A percentile compares a stretch with the other conserved stretches of the same genome.
Evolutionary conservation across 139 green algal species (phyloP).

Genomic region (Tetraselmis chui): DNA sequence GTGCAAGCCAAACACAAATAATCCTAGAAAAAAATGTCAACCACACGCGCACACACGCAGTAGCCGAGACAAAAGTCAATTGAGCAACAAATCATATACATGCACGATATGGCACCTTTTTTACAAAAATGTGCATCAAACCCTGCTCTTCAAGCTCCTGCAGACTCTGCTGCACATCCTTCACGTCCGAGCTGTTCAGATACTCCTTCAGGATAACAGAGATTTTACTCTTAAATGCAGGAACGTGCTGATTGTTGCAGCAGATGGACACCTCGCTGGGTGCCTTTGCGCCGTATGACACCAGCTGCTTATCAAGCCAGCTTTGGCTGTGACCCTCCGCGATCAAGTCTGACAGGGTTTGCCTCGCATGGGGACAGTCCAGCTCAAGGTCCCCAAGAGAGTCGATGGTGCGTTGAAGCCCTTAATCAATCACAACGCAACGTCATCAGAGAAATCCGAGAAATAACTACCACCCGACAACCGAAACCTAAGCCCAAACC

Average conservation of each 20-base stretch:
- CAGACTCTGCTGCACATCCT: slow-evolving; percentile 23
- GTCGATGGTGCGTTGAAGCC: slow-evolving; percentile 3
- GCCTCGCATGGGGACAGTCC: slow-evolving; percentile 8
- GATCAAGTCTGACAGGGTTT: not conserved
- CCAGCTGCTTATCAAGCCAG: slow-evolving; percentile 7
- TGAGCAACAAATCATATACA: too few relatives aligned
- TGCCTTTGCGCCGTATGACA: not conserved
- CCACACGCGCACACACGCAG: too few relatives aligned
- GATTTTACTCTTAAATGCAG: not conserved
- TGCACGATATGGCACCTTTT: too few relatives aligned
- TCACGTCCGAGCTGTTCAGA: not conserved
- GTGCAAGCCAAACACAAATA: slow-evolving; percentile 42
- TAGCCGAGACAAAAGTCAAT: too few relatives aligned
- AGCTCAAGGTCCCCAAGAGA: slow-evolving; percentile 5
- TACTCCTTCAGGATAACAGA: slow-evolving; percentile 3
- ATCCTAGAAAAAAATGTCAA: too few relatives aligned
- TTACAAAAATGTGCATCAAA: slow-evolving; percentile 87
- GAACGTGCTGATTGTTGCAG: not conserved
- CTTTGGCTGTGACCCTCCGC: not conserved
- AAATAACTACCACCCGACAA: too few relatives aligned
- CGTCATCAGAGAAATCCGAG: too few relatives aligned
- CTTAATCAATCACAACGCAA: not conserved
- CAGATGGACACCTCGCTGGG: not conserved
- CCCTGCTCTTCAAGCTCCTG: slow-evolving; percentile 69
- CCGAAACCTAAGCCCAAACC: too few relatives aligned